Base-by-base conservation (phyloP, 2,329 filamentous ascomycete genomes). In the Aurifilum marmelostoma region DNA sequence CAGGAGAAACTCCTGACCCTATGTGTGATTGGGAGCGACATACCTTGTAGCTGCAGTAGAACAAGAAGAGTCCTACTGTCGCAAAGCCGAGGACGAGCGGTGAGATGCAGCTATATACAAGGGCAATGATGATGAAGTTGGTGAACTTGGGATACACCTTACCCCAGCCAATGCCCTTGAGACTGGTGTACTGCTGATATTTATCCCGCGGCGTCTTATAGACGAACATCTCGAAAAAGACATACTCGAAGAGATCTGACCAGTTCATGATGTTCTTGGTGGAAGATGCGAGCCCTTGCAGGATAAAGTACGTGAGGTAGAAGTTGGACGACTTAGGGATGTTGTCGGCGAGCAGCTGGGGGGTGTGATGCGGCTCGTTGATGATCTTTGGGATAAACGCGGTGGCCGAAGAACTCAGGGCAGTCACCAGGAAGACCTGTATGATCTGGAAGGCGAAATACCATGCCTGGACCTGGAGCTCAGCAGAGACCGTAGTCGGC, bases 391-490 rank as follows among this genome's bases (percentile, higher is more conserved):
- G 80, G 2, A 89, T 81, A 1, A 89, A 86, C 7, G 87, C 85
- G 14, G 91, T 87, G 3, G 91, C 91, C 1, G 92, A 89, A 14
- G 92, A 93, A 11, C 91, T 88, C 29, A 97, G 76, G 0, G 93
- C 95, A 0, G 92, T 91, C 64, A 97, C 88, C 32, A 97, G 82
- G 81, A 97, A 97, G 54, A 96, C 92, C 77, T 97, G 92, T 12
- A 95, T 84, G 32, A 97, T 87, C 77, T 93, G 91, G 78, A 93
- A 93, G 60, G 87, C 85, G 75, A 94, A 97, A 81, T 93, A 97
- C 76, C 87, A 91, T 74, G 90, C 92, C 77, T 97, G 92, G 0
- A 91, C 90, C 59, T 88, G 90, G 27, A 97, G 81, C 77, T 97
- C 94, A 4, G 94, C 88, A 21, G 88, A 83, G 1, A 91, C 89